Evolutionary conservation across 345 rosid genomes (phyloP), one percentile per base, ranked within the genome.

Genomic region (Aquilaria sinensis): DNA sequence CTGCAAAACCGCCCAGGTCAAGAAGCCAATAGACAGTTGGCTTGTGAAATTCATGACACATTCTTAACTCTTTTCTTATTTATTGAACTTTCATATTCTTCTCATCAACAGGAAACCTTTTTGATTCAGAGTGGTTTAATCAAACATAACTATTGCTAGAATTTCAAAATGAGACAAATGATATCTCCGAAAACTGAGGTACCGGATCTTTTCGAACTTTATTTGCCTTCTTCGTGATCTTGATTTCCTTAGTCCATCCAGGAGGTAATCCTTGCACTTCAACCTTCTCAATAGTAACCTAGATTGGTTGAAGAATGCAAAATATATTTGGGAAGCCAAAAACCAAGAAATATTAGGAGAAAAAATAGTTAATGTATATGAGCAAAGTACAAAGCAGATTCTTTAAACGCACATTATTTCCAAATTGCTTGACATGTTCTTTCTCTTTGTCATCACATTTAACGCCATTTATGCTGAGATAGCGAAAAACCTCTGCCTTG

Each of bases 211-310:
- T 85, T 80, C 96, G 74, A 53, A 58, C 64, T 79, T 60, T 81
- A 61, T 75, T 58, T 31, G 72, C 83, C 62, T 56, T 80, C 87
- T 75, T 89, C 37, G 78, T 77, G 50, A 87, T 70, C 66, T 65
- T 83, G 56, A 85, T 60, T 76, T 92, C 89, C 83, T 87, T 87
- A 73, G 71, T 87, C 98, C 98, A 92, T 76, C 96, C 96, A 57
- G 79, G 58, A 51, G 93, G 96, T 62, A 89, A 80, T 45, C 96
- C 98, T 69, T 92, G 81, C 43, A 93, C 82, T 31, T 68, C 79
- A 68, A 46, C 77, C 81, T 68, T 85, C 80, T 86, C 88, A 29
- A 75, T 53, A 57, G 51, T 71, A 77, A 83, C 80, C 93, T 87
- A 75, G 53, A 75, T 76, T 70, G 74, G 74, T 72, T 69, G 71